Base-by-base conservation (phyloP, 306 rosid species). In the Psophocarpus tetragonolobus region DNA sequence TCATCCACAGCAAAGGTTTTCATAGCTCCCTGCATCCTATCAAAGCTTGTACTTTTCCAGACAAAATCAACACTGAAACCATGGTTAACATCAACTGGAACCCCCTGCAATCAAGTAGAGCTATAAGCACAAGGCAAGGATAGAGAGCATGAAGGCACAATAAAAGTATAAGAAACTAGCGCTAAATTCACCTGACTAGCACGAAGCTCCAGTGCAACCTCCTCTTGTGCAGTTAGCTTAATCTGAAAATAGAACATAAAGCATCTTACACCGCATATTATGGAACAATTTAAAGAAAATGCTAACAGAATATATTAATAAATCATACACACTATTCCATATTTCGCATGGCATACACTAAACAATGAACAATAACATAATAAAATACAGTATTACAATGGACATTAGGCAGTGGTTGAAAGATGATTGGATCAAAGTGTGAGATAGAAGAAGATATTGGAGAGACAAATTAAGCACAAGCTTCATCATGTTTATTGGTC, bases 21-120 rank as follows among this genome's bases (percentile, higher is more conserved):
- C 99, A 96, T 90, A 45, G 99, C 99, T 50, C 99, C 99, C 83
- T 96, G 99, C 99, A 96, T 96, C 80, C 99, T 86, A 73, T 96
- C 99, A 74, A 96, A 96, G 88, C 99, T 93, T 35, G 99, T 96
- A 88, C 99, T 96, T 82, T 96, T 96, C 99, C 99, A 96, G 35
- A 96, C 99, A 54, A 96, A 96, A 83, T 96, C 99, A 76, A 96
- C 99, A 86, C 98, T 96, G 68, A 90, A 96, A 68, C 99, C 99
- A 86, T 92, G 99, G 88, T 88, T 90, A 54, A 93, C 77, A 81
- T 96, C 99, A 87, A 91, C 93, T 67, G 99, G 99, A 73, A 96
- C 99, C 72, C 98, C 99, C 99, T 95, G 89, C 81, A 69, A n/a
- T 71, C 32, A 79, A 61, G 23, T 77, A 35, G n/a, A 53, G 70